These are phyloP conservation scores for Lactarius trivialis DNA, from an alignment of 768 basidiomycete genomes.

Conservation along the genomic window DNA sequence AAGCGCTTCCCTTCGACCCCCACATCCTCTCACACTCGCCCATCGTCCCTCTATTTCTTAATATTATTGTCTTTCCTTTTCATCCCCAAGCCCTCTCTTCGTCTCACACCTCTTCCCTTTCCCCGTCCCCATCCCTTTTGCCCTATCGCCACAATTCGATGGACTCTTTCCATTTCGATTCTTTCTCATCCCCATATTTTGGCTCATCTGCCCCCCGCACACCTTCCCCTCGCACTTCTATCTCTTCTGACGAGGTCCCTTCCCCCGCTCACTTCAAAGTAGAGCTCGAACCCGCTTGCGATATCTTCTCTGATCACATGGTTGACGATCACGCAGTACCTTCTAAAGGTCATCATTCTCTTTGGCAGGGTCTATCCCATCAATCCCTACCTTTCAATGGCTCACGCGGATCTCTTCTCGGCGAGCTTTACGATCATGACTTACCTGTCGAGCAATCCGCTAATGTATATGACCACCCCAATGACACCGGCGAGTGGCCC, in stretches of 20 bases:
- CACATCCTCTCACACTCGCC: slow-evolving; percentile 18
- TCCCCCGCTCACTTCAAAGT: slow-evolving; percentile 36
- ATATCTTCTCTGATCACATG: slow-evolving; percentile 45
- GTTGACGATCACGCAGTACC: slow-evolving; percentile 37
- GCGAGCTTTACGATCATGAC: slow-evolving; percentile 66
- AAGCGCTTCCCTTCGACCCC: slow-evolving; percentile 23
- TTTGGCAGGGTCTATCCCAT: slow-evolving; percentile 32
- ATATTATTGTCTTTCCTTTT: slow-evolving; percentile 22
- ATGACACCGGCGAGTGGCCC: slow-evolving; percentile 23
- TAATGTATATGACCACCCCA: slow-evolving; percentile 25
- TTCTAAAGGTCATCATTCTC: slow-evolving; percentile 37
- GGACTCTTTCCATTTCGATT: slow-evolving; percentile 47
- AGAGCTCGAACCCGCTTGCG: slow-evolving; percentile 41
- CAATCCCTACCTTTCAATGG: slow-evolving; percentile 31
- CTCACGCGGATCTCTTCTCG: slow-evolving; percentile 51
- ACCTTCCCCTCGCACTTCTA: slow-evolving; percentile 51
- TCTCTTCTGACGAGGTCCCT: slow-evolving; percentile 28
- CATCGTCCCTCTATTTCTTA: slow-evolving; percentile 20
- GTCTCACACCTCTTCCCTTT: slow-evolving; percentile 12
- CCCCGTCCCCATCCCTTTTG: slow-evolving; percentile 12
- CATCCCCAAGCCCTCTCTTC: slow-evolving; percentile 3
- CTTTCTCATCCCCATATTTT: slow-evolving; percentile 51
- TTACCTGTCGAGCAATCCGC: slow-evolving; percentile 32
- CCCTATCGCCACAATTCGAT: slow-evolving; percentile 28
- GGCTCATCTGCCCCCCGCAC: slow-evolving; percentile 68